Evolutionary conservation across 106 monocot genomes (phyloP).

Genomic region (Dactylorhiza incarnata): DNA sequence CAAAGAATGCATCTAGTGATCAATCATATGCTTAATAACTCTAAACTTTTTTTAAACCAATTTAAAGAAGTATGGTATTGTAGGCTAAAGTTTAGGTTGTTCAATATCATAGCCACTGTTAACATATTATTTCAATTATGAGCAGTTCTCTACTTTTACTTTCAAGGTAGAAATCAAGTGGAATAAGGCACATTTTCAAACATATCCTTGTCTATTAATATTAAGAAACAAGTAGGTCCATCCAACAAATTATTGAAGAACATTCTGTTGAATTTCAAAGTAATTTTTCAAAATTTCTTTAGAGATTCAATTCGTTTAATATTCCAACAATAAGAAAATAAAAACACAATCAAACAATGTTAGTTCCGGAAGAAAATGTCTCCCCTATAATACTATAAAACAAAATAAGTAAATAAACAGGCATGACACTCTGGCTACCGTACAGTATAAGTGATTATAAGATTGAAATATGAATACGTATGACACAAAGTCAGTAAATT

Average conservation of each 20-base stretch:
- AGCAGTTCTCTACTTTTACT: not conserved
- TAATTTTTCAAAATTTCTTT: not conserved
- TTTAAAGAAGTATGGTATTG: too few species aligned
- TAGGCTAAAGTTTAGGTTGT: too few species aligned
- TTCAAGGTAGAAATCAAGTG: not conserved
- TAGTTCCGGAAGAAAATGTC: not conserved
- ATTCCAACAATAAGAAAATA: not conserved
- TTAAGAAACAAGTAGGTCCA: not conserved
- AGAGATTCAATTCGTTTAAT: not conserved
- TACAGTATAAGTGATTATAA: not conserved
- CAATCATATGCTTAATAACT: too few species aligned
- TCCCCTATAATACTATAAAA: not conserved
- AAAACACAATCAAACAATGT: not conserved
- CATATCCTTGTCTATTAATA: not conserved
- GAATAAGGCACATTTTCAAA: not conserved
- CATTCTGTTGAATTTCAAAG: not conserved
- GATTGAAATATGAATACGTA: not conserved
- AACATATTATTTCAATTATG: too few species aligned
- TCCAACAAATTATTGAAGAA: not conserved
- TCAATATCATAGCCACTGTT: too few species aligned
- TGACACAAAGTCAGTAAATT: not conserved
- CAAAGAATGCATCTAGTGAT: too few species aligned
- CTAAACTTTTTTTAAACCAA: too few species aligned
- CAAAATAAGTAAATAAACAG: not conserved
- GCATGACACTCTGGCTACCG: not conserved